Base-by-base conservation (phyloP, 1,284 basidiomycete species). In the Vanrija sp. region DNA sequence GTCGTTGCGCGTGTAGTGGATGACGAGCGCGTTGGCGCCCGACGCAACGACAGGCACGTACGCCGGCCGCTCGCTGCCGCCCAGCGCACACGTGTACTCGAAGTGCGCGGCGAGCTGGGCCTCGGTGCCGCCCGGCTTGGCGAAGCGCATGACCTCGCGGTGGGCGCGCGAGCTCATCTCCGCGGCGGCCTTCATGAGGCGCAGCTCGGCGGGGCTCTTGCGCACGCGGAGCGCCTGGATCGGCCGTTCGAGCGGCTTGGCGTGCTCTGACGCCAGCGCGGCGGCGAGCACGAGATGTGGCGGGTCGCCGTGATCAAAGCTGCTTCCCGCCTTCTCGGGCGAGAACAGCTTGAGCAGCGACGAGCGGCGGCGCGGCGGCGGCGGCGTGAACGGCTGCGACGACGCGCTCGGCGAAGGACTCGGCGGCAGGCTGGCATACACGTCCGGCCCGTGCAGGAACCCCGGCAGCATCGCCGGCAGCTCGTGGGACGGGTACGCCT, bases 1-100 rank as follows among this genome's bases (percentile, higher is more conserved):
- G 72, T 94, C 86, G 72, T 96, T 96, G 28, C 86, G 82, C 1
- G 91, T 94, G 69, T 96, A 96, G 66, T 97, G 93, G 60, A 97
- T 92, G 38, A 91, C 86, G 1, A 94, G 80, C 3, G 88, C 85
- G 68, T 95, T 94, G 3, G 87, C 82, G 29, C 89, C 91, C 47
- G 3, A 7, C 6, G 91, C 93, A 34, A 95, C 89, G 5, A 97
- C 93, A 16, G 94, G 94, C 0, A 97, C 92, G 69, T 97, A 97
- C 12, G 93, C 93, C 45, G 85, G 83, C 43, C 93, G 82, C 70
- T 91, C 86, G 19, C 89, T 82, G 15, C 92, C 92, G n/a, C 79
- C 78, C 45, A 89, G 77, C 5, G 85, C 82, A 69, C 90, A 93
- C 0, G 87, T 63, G 67, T 94, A 95, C 74, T 94, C 88, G 67